Conservation (phyloP, 2,329 filamentous ascomycete species). For the Tolypocladium inflatum region DNA sequence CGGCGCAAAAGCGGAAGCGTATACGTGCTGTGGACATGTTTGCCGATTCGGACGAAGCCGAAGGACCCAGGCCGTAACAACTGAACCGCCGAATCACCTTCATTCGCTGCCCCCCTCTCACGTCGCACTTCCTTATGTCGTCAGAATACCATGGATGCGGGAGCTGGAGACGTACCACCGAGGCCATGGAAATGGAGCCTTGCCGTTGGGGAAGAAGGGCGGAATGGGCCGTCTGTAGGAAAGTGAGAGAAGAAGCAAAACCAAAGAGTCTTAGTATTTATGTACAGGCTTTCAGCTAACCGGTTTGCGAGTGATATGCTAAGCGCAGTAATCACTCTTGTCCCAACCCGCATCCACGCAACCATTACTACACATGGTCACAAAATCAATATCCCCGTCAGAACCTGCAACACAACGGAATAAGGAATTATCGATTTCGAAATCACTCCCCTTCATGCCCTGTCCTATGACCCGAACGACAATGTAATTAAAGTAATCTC, state of each 20-base stretch:
- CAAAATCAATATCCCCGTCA: too few species aligned
- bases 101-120: too few species aligned
- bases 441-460: too few species aligned
- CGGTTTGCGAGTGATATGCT: background rate
- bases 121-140: background rate
- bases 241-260: background rate
- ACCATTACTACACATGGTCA: too few species aligned
- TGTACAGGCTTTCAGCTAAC: background rate
- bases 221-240: background rate
- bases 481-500: too few species aligned
- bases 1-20: constrained; percentile 36
- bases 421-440: too few species aligned
- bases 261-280: background rate
- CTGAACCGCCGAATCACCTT: background rate
- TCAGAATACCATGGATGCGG: background rate
- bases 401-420: too few species aligned
- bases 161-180: background rate
- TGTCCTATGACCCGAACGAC: too few species aligned
- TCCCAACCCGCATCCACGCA: background rate
- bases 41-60: constrained; percentile 57
- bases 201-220: background rate
- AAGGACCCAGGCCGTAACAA: background rate
- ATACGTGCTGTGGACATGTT: constrained; percentile 83
- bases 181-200: background rate
- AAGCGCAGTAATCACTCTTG: background rate